phyloP scores from a whole-genome alignment of 805 yeast genomes.

The Candida ascalaphidarum region DNA sequence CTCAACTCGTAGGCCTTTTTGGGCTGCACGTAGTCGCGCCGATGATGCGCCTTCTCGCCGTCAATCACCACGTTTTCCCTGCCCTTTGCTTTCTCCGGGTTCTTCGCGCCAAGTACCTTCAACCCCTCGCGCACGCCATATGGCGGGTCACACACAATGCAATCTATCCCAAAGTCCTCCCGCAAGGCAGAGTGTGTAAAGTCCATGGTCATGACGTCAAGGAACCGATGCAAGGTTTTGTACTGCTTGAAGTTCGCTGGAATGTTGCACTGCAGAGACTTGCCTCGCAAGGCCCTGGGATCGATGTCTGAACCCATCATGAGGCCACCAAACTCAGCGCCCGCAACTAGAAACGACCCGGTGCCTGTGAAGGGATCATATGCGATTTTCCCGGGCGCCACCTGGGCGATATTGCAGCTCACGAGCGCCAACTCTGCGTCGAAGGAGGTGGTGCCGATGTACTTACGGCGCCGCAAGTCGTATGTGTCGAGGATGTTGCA shows the following conservation, averaged over 20 bases:
- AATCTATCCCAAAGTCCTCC: constrained; percentile 52
- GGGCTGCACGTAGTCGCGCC: constrained; percentile 84
- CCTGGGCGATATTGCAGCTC: constrained; percentile 81
- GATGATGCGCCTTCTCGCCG: constrained; percentile 68
- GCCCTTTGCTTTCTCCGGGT: constrained; percentile 59
- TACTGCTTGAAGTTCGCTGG: constrained; percentile 70
- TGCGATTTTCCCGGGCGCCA: constrained; percentile 51
- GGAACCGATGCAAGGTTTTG: constrained; percentile 42
- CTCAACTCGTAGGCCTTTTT: constrained; percentile 85
- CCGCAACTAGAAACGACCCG: constrained; percentile 87
- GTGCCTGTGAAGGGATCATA: constrained; percentile 98
- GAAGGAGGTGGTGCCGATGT: constrained; percentile 93
- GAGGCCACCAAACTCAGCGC: constrained; percentile 73
- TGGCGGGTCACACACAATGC: constrained; percentile 94
- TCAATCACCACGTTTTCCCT: constrained; percentile 68
- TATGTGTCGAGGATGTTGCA: constrained; percentile 63
- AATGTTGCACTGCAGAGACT: constrained; percentile 43
- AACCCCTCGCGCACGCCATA: constrained; percentile 96
- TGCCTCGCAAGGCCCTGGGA: constrained; percentile 69
- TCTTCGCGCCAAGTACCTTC: constrained; percentile 80
- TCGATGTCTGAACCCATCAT: constrained; percentile 90
- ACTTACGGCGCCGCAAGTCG: constrained; percentile 74
- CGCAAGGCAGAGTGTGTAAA: constrained; percentile 87
- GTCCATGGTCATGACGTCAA: constrained; percentile 86
- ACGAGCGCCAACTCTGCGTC: constrained; percentile 89